These are phyloP conservation scores for Glycine latifolia DNA, from an alignment of 306 rosid genomes.

Conservation along the genomic window DNA sequence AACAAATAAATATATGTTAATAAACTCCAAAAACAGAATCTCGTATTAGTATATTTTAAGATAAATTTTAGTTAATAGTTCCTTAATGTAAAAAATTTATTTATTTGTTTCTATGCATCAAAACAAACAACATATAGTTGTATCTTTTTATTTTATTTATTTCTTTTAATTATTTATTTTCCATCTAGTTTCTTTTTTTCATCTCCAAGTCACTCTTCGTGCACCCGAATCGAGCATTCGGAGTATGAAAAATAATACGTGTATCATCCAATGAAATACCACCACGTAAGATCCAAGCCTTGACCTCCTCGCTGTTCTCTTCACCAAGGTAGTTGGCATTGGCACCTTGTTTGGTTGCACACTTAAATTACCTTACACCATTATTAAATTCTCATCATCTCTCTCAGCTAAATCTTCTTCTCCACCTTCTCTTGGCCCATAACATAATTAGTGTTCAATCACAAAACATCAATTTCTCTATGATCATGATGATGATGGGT, in stretches of 20 bases:
- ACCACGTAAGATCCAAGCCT: conserved; percentile 45
- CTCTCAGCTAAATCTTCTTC: not conserved
- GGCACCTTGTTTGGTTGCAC: conserved; percentile 23
- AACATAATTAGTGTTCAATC: no score
- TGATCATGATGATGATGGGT: conserved; percentile 35
- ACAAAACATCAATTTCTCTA: not conserved
- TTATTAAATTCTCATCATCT: conserved; percentile 33
- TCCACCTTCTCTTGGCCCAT: no score
- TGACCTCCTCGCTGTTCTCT: conserved; percentile 17
- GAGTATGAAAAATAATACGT: conserved; percentile 43
- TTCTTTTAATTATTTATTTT: no score
- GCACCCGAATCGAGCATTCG: not conserved
- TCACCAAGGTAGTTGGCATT: conserved; percentile 11
- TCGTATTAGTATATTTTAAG: no score
- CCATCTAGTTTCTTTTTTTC: not conserved
- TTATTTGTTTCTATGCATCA: no score
- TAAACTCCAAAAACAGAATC: no score
- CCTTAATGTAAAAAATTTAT: no score
- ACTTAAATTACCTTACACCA: conserved; percentile 25
- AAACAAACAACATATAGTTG: no score
- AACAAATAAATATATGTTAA: no score
- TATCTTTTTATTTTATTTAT: no score
- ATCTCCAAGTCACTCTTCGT: not conserved
- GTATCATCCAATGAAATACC: conserved; percentile 51
- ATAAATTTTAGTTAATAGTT: no score